These are phyloP conservation scores for Trypanosoma melophagium DNA, from an alignment of 208 protist species.

Conservation along the genomic window DNA sequence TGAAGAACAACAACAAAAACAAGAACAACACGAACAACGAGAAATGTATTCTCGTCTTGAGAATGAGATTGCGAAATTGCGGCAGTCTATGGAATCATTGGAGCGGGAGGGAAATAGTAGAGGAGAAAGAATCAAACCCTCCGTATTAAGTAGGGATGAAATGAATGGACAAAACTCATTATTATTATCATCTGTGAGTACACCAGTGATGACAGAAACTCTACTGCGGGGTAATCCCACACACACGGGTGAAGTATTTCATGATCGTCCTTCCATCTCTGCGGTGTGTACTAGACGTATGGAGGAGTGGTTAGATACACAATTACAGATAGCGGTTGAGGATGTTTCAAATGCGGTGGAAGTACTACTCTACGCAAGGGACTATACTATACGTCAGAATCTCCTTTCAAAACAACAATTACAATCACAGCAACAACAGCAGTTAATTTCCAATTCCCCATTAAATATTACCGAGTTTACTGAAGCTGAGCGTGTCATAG, in stretches of 20 bases:
- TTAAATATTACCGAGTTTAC: neutral
- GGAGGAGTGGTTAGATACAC: neutral
- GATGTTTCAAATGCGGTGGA: conserved; percentile 1
- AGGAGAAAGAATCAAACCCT: no score
- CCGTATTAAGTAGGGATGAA: no score
- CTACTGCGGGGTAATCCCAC: no score
- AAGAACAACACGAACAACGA: no score
- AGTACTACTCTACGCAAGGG: conserved; percentile 13
- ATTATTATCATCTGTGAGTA: no score
- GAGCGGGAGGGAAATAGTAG: no score
- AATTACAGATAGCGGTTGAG: neutral
- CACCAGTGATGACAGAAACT: no score
- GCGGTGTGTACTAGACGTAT: neutral
- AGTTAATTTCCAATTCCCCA: neutral
- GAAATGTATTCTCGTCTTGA: neutral
- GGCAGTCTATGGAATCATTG: neutral
- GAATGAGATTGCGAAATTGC: neutral
- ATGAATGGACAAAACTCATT: no score
- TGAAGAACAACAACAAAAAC: no score
- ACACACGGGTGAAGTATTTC: no score
- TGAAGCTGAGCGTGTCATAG: neutral
- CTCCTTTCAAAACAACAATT: neutral
- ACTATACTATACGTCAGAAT: conserved; percentile 3
- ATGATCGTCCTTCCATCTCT: no score
- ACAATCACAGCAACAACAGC: neutral